phyloP scores from a whole-genome alignment of 768 basidiomycete species.

The Suillus hirtellus region DNA sequence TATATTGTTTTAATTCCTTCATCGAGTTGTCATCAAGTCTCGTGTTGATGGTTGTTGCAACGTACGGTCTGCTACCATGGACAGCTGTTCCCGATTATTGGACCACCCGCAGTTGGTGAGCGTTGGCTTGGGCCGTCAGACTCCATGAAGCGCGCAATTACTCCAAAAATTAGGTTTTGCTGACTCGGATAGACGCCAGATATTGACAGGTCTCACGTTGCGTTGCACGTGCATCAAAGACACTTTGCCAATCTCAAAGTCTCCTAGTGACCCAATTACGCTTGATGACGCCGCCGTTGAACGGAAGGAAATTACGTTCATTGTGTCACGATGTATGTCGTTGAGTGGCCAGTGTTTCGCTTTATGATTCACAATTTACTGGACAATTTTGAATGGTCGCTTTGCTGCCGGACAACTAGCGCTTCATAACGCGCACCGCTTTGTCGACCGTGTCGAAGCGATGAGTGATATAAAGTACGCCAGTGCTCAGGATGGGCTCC shows the following conservation, averaged over 20 bases:
- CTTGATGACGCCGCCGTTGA: neutral
- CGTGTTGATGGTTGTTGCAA: neutral
- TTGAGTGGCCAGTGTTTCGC: neutral
- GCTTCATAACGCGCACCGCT: neutral
- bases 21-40: no score
- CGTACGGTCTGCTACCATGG: neutral
- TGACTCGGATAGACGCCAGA: neutral
- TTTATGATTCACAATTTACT: neutral
- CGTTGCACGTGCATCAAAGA: neutral
- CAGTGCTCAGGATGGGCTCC: neutral
- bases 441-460: neutral
- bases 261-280: neutral
- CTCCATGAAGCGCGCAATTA: neutral
- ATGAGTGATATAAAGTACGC: neutral
- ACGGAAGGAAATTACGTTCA: neutral
- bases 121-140: neutral
- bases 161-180: neutral
- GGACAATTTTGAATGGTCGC: neutral
- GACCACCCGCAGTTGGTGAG: slow-evolving; percentile 4
- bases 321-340: neutral
- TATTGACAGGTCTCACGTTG: neutral
- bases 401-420: neutral
- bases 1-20: neutral
- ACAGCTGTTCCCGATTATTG: neutral
- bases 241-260: neutral